Conservation (phyloP, 2,329 filamentous ascomycete species). For the Phoma sp. region DNA sequence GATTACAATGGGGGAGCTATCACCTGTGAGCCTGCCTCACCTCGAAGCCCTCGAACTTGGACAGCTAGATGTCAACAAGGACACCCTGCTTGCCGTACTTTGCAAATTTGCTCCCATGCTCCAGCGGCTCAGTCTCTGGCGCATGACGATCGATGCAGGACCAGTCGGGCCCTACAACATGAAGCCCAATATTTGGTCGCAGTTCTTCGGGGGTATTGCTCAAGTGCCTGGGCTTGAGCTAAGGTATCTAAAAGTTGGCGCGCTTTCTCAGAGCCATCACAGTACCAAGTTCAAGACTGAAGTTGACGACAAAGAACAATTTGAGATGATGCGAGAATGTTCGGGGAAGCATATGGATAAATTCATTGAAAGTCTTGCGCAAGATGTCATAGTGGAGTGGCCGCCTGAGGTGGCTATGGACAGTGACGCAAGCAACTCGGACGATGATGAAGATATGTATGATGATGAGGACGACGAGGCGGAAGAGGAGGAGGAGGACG, state of each 20-base stretch:
- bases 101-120: slow-evolving; percentile 56
- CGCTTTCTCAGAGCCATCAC: slow-evolving; percentile 22
- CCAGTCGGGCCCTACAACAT: slow-evolving; percentile 3
- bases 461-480: slow-evolving; percentile 6
- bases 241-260: slow-evolving; percentile 23
- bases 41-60: slow-evolving; percentile 34
- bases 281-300: slow-evolving; percentile 21
- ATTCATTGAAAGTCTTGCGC: slow-evolving; percentile 18
- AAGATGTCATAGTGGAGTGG: slow-evolving; percentile 26
- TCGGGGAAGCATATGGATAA: slow-evolving; percentile 21
- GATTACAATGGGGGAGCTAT: slow-evolving; percentile 10
- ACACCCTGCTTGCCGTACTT: slow-evolving; percentile 20
- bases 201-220: slow-evolving; percentile 23
- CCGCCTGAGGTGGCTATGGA: slow-evolving; percentile 2
- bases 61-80: slow-evolving; percentile 19
- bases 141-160: slow-evolving; percentile 40
- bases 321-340: slow-evolving; percentile 16
- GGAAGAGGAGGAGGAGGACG: slow-evolving; percentile 15
- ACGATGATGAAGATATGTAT: slow-evolving; percentile 25
- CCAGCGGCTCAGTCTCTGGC: slow-evolving; percentile 55
- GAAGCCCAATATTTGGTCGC: slow-evolving; percentile 28
- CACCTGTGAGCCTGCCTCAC: slow-evolving; percentile 19
- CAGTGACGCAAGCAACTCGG: slow-evolving; percentile 6
- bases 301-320: background rate
- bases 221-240: slow-evolving; percentile 20